Base-by-base conservation (phyloP, 73 alveolate genomes). In the Halteria grandinella region DNA sequence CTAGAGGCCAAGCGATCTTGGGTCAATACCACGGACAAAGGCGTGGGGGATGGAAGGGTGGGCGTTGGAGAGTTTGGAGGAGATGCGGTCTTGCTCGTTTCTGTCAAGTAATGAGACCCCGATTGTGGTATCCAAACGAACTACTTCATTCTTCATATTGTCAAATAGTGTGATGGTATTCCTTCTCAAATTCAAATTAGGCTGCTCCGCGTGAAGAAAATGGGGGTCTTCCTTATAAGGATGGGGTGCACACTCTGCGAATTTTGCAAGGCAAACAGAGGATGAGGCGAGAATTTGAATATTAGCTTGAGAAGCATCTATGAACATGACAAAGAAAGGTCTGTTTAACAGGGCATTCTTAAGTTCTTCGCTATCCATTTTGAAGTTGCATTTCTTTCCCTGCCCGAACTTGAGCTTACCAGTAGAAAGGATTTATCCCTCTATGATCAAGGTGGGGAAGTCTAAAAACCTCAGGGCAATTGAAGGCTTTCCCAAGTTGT, bases 251-350 rank as follows among this genome's bases (percentile, higher is more conserved):
- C n/a, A n/a, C n/a, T n/a, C 21, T 1, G 69, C 62, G 29, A 31
- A 77, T 5, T 48, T 49, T 12, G 63, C 29, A 0, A 77, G 20
- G 36, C 63, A 49, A 12, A 77, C 81, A 14, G 75, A 33, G 31
- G 73, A 23, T 33, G 88, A 64, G 8, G 88, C 80, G 0, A 77
- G 7, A 25, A 77, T 77, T 17, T 70, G 28, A 23, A 77, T 54
- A 27, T 53, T 73, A 36, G n/a, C 36, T 8, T 39, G 18, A 39
- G 10, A n/a, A 2, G 80, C 76, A 52, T 77, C 88, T 14, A 77
- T 63, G 40, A 77, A 77, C 88, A 77, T 77, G 18, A 77, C 62
- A 33, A 77, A 63, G 81, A 77, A 77, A 1, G 88, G 88, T 10
- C 43, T 47, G 25, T 63, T 7, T 1, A 25, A 20, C 0, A 77